Evolutionary conservation across 2,329 filamentous ascomycete genomes (phyloP).

Genomic region (Aspergillus amoenus): DNA sequence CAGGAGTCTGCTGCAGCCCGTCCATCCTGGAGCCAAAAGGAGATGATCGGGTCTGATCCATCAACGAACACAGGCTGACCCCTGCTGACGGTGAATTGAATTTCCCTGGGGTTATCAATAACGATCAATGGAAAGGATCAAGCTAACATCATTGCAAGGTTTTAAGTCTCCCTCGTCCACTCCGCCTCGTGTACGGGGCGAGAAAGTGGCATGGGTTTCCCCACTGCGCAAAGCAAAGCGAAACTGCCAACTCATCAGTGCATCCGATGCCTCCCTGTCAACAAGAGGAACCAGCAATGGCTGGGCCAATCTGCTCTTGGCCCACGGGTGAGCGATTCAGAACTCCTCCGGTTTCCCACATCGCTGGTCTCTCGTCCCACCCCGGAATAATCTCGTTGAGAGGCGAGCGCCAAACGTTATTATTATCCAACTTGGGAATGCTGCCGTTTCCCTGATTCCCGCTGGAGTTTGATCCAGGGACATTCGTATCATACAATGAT

Average conservation of each 20-base stretch:
- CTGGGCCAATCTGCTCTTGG: conserved; percentile 19
- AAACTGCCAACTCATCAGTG: conserved; percentile 73
- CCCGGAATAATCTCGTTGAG: not conserved
- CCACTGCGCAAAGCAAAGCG: conserved; percentile 32
- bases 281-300: conserved; percentile 15
- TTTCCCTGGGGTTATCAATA: conserved; percentile 10
- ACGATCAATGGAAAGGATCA: conserved; percentile 13
- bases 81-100: conserved; percentile 4
- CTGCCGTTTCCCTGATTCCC: not conserved
- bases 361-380: conserved; percentile 12
- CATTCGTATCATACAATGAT: not conserved
- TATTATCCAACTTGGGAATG: not conserved
- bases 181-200: conserved; percentile 20
- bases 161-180: conserved; percentile 11
- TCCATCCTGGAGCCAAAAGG: conserved; percentile 4
- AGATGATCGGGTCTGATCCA: conserved; percentile 6
- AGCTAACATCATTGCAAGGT: conserved; percentile 16
- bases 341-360: conserved; percentile 11
- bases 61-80: not conserved
- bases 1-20: conserved; percentile 14
- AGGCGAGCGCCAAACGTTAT: not conserved
- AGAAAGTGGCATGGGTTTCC: conserved; percentile 48
- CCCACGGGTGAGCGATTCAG: conserved; percentile 13
- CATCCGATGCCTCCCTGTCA: conserved; percentile 55
- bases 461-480: not conserved